phyloP scores from a whole-genome alignment of 2,329 filamentous ascomycete genomes.

The Neopestalotiopsis sp. region DNA sequence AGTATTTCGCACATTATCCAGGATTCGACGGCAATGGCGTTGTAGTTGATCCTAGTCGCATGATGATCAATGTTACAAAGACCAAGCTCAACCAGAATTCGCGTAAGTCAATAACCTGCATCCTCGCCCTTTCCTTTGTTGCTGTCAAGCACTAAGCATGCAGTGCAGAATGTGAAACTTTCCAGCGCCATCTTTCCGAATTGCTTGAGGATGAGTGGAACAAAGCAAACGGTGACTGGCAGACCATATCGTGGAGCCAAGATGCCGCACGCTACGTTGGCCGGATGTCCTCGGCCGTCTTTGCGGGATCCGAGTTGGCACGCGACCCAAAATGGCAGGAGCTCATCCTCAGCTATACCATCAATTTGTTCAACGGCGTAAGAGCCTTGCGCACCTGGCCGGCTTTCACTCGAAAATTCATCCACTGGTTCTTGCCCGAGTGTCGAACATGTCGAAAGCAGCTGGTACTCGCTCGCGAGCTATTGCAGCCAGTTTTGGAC shows the following conservation, averaged over 20 bases:
- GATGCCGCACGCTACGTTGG: not conserved
- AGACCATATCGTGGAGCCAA: not conserved
- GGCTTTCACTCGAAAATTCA: not conserved
- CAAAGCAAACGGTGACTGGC: not conserved
- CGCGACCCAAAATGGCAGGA: not conserved
- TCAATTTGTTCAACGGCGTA: not conserved
- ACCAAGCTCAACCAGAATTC: not conserved
- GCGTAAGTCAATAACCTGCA: not conserved
- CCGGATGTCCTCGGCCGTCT: constrained; percentile 2
- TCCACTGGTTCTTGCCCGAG: constrained; percentile 12
- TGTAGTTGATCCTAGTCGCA: not conserved
- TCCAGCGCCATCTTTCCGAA: not conserved
- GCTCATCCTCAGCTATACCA: not conserved
- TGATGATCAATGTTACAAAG: not conserved
- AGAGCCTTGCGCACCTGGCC: not conserved
- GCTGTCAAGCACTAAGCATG: too few relatives aligned
- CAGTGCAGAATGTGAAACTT: not conserved
- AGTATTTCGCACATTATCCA: not conserved
- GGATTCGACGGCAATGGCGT: not conserved
- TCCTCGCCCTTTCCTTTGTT: too few relatives aligned
- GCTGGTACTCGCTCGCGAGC: not conserved
- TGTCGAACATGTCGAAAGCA: not conserved
- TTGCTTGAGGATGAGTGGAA: not conserved
- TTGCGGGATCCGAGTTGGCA: not conserved
- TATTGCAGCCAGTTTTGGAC: not conserved